Evolutionary conservation across 805 yeast species (phyloP), one percentile per base, ranked within the genome.

Genomic region (Metschnikowia peoriensis): DNA sequence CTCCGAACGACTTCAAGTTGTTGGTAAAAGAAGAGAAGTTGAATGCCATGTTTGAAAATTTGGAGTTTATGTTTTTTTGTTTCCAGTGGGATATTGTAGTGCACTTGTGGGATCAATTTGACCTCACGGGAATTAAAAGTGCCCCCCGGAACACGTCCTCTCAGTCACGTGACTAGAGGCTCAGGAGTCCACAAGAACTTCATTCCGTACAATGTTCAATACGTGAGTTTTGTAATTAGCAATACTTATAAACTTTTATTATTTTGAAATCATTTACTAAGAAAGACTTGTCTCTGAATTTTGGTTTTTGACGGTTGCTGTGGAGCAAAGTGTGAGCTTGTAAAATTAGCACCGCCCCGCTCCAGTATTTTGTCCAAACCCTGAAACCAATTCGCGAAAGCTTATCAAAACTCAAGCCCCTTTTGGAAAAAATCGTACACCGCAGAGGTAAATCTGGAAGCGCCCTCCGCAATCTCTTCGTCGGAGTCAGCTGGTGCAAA

Each of bases 11-110:
- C 61, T 69, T 72, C 56, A 75, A 66, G 60, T 75, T 77, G 53
- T 72, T 71, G 52, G 79, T 71, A 56, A 75, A 68, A 57, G 60
- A 69, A 28, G 76, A 39, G 52, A 75, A 75, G 56, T 75, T 75
- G 64, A 74, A 75, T 14, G 79, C 67, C 79, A 75, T 75, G n/a
- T 43, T 6, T n/a, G 29, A 22, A 22, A 22, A 22, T 22, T 40
- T 27, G 34, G 28, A 8, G 44, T 28, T 27, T 16, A 12, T 41
- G 10, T 28, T 12, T 15, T 32, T 14, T 16, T 9, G 12, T 29
- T 32, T 32, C 11, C 38, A 16, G 27, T 35, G 27, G 10, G 22
- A 22, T 22, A 11, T 38, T 38, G 10, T 38, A 15, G 41, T n/a
- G 41, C 41, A 38, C 41, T 32, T 32, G 35, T 32, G 35, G 35